Evolutionary conservation across 2,329 filamentous ascomycete genomes (phyloP), one percentile per base, ranked within the genome.

Genomic region (Macrophomina phaseolina): DNA sequence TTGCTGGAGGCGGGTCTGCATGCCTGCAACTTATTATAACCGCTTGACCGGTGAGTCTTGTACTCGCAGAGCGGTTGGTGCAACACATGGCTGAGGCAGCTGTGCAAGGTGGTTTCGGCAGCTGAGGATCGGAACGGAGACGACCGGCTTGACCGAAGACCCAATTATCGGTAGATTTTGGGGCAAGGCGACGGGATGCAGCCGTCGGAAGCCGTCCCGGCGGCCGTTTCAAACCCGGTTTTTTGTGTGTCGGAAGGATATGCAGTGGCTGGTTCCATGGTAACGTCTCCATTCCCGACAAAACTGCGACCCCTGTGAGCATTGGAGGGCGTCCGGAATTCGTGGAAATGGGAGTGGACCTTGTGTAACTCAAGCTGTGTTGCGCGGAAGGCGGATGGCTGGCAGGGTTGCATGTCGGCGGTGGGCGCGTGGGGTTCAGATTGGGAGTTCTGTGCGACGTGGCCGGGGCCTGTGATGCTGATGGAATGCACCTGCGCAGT

Each of bases 311-410:
- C 58, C 45, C 45, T 62, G 58, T 11, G 32, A 38, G 23, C n/a
- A 49, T 28, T 32, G 46, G 16, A 36, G 40, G 56, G 12, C 30
- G 42, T 49, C 16, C 34, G 55, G 38, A 36, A 32, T 9, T 16
- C 40, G 56, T 48, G 58, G 58, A 16, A n/a, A 62, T 42, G 58
- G 58, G 30, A 38, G 58, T 62, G 58, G 45, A 62, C 49, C 58
- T 49, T 16, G 58, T 49, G 58, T 38, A 49, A 62, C 58, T 7
- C 9, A 32, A 9, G n/a, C 5, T 8, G 42, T 38, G 32, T 5
- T 23, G 32, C 30, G 45, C 32, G 6, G 42, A 38, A 11, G 30
- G 30, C 45, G 45, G 38, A 28, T 46, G 56, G 42, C 40, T 36
- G 30, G 28, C 40, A 28, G 23, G 34, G 14, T 32, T 16, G 16